A percentile compares a stretch with the other conserved stretches of the same genome.
These are phyloP conservation scores for Ormosia semicastrata DNA, from an alignment of 306 rosid species.

Conservation along the genomic window DNA sequence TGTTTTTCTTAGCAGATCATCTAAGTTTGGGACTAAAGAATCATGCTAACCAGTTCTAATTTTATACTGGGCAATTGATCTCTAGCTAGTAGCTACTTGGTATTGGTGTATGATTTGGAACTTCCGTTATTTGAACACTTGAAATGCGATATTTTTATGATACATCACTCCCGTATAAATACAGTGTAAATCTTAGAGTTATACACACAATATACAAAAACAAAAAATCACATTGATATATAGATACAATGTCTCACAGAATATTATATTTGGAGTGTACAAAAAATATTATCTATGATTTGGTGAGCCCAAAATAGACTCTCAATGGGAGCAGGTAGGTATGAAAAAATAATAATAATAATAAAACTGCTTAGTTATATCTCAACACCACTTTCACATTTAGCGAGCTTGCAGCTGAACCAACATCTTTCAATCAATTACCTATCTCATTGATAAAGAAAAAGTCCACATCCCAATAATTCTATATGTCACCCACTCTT, in stretches of 20 bases:
- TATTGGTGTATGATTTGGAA: not conserved
- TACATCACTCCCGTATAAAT: too few relatives aligned
- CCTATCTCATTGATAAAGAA: not conserved
- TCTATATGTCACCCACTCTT: not conserved
- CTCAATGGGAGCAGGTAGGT: not conserved
- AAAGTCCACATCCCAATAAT: not conserved
- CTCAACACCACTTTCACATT: not conserved
- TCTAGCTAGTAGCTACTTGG: not conserved
- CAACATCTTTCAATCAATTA: not conserved
- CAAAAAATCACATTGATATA: too few relatives aligned
- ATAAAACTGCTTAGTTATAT: not conserved
- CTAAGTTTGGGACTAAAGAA: not conserved
- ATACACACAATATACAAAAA: too few relatives aligned
- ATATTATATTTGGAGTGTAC: too few relatives aligned
- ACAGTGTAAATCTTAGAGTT: too few relatives aligned
- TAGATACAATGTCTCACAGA: too few relatives aligned
- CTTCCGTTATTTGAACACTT: too few relatives aligned
- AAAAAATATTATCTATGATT: not conserved
- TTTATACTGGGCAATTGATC: not conserved
- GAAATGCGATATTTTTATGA: too few relatives aligned
- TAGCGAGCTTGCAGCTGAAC: not conserved
- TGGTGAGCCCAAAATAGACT: slow-evolving; percentile 16
- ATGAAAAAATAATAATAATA: not conserved
- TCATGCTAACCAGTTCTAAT: not conserved
- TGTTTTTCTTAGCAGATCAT: not conserved